phyloP scores from a whole-genome alignment of 306 rosid species.

The Cicer bijugum region DNA sequence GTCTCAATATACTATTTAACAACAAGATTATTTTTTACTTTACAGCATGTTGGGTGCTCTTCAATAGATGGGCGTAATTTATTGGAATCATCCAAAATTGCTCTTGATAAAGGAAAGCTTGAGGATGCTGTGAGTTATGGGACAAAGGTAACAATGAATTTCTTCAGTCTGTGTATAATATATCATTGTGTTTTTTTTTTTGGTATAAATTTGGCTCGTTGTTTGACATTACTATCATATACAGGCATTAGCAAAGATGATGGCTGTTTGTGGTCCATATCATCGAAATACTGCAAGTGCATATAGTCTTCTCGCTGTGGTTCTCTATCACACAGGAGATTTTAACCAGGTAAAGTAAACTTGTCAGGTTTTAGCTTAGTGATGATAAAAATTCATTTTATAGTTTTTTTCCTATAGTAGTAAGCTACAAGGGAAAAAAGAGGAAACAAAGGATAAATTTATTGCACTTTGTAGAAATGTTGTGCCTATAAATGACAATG shows the following conservation, averaged over 20 bases:
- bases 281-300: constrained; percentile 97
- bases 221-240: constrained; percentile 42
- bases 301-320: constrained; percentile 95
- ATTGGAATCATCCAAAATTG: constrained; percentile 85
- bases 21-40: constrained; percentile 26
- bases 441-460: neutral
- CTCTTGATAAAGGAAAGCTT: constrained; percentile 98
- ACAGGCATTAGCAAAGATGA: constrained; percentile 91
- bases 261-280: constrained; percentile 91
- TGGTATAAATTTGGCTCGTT: neutral
- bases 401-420: neutral
- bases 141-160: constrained; percentile 68
- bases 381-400: neutral
- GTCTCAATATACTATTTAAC: constrained; percentile 29
- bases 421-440: neutral
- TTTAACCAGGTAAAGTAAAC: constrained; percentile 75
- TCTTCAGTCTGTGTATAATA: constrained; percentile 29
- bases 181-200: neutral
- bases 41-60: constrained; percentile 84
- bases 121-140: constrained; percentile 95
- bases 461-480: neutral
- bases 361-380: constrained; percentile 6
- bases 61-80: constrained; percentile 92
- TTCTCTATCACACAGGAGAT: constrained; percentile 98
- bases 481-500: constrained; percentile 17